Percentiles rank a stretch among this genome's conserved stretches.
These are phyloP conservation scores for Trichopus zeylanicus DNA, from an alignment of 116 monocot species.

Conservation along the genomic window DNA sequence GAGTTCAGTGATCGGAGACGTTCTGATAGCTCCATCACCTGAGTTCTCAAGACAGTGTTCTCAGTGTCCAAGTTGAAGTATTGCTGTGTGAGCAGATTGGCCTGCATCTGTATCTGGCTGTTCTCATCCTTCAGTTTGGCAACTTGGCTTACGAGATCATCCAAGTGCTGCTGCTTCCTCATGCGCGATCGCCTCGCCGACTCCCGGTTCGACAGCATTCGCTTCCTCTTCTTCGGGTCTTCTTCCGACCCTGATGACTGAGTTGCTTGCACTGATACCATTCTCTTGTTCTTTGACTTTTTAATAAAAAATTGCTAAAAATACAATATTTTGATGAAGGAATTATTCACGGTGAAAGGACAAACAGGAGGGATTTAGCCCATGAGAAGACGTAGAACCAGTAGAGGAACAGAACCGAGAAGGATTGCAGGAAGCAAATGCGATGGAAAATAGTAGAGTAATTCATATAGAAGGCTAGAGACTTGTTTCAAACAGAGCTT, in stretches of 20 bases:
- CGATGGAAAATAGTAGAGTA: slow-evolving; percentile 10
- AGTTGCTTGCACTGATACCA: slow-evolving; percentile 7
- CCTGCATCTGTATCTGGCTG: slow-evolving; percentile 17
- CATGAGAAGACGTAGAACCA: slow-evolving; percentile 41
- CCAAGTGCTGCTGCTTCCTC: slow-evolving; percentile 60
- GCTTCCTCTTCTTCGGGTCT: slow-evolving; percentile 37
- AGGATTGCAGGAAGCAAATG: slow-evolving; percentile 32
- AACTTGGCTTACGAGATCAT: slow-evolving; percentile 30
- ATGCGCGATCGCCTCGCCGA: slow-evolving; percentile 58
- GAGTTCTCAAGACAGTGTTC: slow-evolving; percentile 37
- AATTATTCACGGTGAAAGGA: background rate
- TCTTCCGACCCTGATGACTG: slow-evolving; percentile 37
- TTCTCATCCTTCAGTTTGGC: slow-evolving; percentile 29
- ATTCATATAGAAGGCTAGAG: slow-evolving; percentile 24
- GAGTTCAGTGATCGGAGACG: slow-evolving; percentile 42
- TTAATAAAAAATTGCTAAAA: no score
- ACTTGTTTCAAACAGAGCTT: no score
- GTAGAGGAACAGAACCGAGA: slow-evolving; percentile 41
- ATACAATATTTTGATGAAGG: no score
- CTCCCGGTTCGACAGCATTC: slow-evolving; percentile 71
- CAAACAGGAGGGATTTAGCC: background rate
- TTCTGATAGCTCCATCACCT: slow-evolving; percentile 36
- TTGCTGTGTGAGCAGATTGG: slow-evolving; percentile 18
- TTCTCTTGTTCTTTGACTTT: no score
- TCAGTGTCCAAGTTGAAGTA: slow-evolving; percentile 24